Evolutionary conservation across 192 early-diverging fungal genomes (phyloP), one percentile per base, ranked within the genome.

Genomic region (Coemansia sp.): DNA sequence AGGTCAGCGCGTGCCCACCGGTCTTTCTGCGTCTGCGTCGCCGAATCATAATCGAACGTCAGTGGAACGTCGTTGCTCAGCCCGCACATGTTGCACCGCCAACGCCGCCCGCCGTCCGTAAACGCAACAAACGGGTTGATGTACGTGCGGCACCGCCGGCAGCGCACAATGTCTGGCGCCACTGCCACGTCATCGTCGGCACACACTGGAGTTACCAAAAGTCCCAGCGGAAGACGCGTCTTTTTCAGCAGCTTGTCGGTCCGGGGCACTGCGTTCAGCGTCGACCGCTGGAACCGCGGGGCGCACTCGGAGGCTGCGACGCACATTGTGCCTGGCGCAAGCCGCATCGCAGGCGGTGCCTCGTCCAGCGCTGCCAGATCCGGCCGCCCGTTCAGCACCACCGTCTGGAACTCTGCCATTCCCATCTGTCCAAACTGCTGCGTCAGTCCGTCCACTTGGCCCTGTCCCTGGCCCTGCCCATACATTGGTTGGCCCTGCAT

Each of bases 101-200:
- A 98, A 38, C 93, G 85, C 42, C 92, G 90, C 9, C 95, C 96
- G 50, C 96, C 93, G 60, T 98, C 96, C 1, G 93, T 87, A 84
- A 97, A 98, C 46, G 87, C 88, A 6, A 98, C 90, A 76, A 90
- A 98, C 21, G 96, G 96, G 60, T 98, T 97, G 71, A 98, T 93
- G 65, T 98, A 98, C 3, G 93, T 91, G 61, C 96, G 84, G 78
- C 96, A 98, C 21, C 94, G 82, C 28, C 95, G 84, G 79, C 96
- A 98, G 28, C 96, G 87, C 58, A 94, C 92, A 81, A 98, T 96
- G 58, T 96, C 91, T n/a, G 90, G 84, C 24, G 96, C 87, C 1
- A 98, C 89, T 49, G 88, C 84, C 15, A 85, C 86, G 71, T 87
- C 76, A 48, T 70, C 70, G 12, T 46, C 55, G 1, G 68, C 56